Conservation (phyloP, 371 early-diverging fungal species). For the Rhizopus microsporus region DNA sequence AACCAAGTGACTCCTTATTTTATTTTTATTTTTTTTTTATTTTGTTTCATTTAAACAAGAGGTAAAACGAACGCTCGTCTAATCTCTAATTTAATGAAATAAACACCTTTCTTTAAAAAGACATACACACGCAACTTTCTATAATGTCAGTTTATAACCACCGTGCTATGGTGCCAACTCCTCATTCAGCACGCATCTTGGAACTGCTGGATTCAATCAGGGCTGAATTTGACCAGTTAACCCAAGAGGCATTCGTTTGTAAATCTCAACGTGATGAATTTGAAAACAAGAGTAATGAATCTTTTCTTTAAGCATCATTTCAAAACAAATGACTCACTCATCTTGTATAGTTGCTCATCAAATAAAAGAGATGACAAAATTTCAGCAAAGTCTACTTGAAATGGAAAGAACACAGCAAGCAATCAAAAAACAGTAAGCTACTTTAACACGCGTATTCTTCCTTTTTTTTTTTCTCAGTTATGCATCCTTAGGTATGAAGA, state of each 20-base stretch:
- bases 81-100: too few relatives aligned
- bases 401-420: constrained; percentile 76
- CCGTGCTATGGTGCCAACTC: constrained; percentile 69
- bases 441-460: background rate
- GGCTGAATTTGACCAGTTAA: constrained; percentile 73
- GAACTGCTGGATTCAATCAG: constrained; percentile 84
- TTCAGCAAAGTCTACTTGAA: constrained; percentile 79
- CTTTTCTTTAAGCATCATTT: background rate
- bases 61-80: background rate
- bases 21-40: too few relatives aligned
- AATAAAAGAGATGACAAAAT: constrained; percentile 71
- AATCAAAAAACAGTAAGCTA: constrained; percentile 68
- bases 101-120: too few relatives aligned
- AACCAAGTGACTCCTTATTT: background rate
- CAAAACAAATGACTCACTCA: background rate
- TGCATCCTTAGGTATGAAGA: constrained; percentile 32
- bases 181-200: constrained; percentile 53
- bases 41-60: background rate
- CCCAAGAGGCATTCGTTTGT: constrained; percentile 70
- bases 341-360: constrained; percentile 60
- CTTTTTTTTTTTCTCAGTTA: background rate
- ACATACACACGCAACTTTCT: background rate
- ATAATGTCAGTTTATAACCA: constrained; percentile 68
- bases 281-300: constrained; percentile 75
- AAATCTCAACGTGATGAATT: constrained; percentile 83